Evolutionary conservation across 371 early-diverging fungal species (phyloP), one percentile per base, ranked within the genome.

Genomic region (Mucor mucedo): DNA sequence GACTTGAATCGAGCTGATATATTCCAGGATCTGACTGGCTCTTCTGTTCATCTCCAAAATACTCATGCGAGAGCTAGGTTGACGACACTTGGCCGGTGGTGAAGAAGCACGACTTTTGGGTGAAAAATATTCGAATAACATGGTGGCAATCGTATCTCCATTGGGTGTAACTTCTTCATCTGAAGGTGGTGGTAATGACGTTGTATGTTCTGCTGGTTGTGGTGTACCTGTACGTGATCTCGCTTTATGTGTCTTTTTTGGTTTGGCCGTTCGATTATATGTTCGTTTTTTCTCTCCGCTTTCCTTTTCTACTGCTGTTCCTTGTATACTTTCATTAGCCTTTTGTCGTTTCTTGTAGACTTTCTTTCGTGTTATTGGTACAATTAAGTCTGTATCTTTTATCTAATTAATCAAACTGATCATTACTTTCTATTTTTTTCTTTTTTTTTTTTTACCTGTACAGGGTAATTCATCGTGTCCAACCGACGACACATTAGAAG

Each of bases 11-110:
- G 83, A 80, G 40, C 80, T 72, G 16, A 87, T 82, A 59, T 85
- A 84, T 48, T 87, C 87, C 52, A 84, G 62, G n/a, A 87, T 66
- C 28, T 80, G 80, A 55, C 80, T 80, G 10, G 83, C 77, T n/a
- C 87, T 78, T 69, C 82, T 76, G 63, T 72, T 84, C 87, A 85
- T 87, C 59, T 87, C 85, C 33, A 71, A 69, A 4, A 87, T 59
- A 9, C 78, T 75, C 77, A 85, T 79, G 32, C 71, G 70, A 28
- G 79, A 59, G 50, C 79, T 69, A 1, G 85, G 83, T 44, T 73
- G 71, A 44, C 80, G 79, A 21, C 78, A 63, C 44, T 70, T 80
- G 35, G 82, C 74, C 14, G 87, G 83, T 7, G 79, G 76, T 6
- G 76, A 72, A 5, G 68, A 33, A 14, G 69, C 71, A 32, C 75